phyloP scores from a whole-genome alignment of 2,329 filamentous ascomycete genomes.

The Ophiocordyceps camponoti-rufipedis region DNA sequence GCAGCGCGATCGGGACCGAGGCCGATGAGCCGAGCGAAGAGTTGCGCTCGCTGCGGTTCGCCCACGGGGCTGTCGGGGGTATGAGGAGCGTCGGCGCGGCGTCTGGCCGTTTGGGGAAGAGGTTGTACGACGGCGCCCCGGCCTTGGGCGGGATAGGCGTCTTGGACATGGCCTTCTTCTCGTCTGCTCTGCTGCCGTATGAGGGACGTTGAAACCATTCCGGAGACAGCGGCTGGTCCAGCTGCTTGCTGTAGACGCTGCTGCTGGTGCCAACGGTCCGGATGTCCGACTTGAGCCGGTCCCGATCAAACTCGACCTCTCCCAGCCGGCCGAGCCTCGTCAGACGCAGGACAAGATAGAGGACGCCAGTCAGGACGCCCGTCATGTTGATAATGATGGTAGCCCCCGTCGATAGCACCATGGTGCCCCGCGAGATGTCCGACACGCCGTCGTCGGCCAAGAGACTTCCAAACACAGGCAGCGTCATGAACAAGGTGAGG shows the following conservation, averaged over 20 bases:
- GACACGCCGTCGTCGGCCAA: slow-evolving; percentile 20
- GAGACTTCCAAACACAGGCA: slow-evolving; percentile 45
- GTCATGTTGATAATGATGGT: slow-evolving; percentile 48
- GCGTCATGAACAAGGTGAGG: slow-evolving; percentile 37
- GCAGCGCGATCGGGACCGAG: slow-evolving; percentile 53
- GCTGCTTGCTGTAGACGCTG: slow-evolving; percentile 6
- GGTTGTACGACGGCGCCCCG: background rate
- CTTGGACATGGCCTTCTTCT: background rate
- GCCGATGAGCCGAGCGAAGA: slow-evolving; percentile 47
- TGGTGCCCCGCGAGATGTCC: slow-evolving; percentile 13
- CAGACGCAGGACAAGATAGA: slow-evolving; percentile 49
- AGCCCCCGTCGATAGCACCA: slow-evolving; percentile 41
- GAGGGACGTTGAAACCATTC: background rate
- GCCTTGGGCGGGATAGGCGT: background rate
- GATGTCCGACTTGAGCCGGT: slow-evolving; percentile 8
- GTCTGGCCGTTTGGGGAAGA: background rate
- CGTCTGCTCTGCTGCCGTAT: background rate
- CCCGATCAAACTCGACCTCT: slow-evolving; percentile 24
- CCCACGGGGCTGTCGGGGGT: slow-evolving; percentile 22
- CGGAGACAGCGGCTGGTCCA: slow-evolving; percentile 6
- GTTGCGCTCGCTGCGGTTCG: slow-evolving; percentile 30
- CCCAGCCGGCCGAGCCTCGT: slow-evolving; percentile 38
- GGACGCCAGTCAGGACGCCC: slow-evolving; percentile 43
- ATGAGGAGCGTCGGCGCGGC: slow-evolving; percentile 13
- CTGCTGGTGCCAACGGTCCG: slow-evolving; percentile 2